Evolutionary conservation across 2,329 filamentous ascomycete species (phyloP).

Genomic region (Pseudopithomyces maydicus): DNA sequence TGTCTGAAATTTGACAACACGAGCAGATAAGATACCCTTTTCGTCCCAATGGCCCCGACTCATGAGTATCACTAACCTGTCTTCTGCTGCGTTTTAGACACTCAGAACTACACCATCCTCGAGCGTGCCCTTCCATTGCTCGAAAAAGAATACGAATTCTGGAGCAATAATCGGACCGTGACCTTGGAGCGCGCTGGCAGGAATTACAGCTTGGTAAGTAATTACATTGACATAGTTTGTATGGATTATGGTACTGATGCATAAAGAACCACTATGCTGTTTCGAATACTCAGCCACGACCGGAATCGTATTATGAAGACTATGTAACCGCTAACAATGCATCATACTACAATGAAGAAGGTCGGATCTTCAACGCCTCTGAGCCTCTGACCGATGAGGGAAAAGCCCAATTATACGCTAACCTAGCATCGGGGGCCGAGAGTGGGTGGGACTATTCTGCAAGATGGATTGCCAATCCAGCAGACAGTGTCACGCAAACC

Average conservation of each 20-base stretch:
- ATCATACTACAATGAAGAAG: constrained; percentile 65
- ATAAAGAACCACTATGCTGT: constrained; percentile 63
- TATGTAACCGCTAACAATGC: constrained; percentile 68
- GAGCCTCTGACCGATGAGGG: constrained; percentile 58
- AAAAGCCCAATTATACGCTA: constrained; percentile 61
- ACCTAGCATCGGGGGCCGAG: constrained; percentile 69
- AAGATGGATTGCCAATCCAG: constrained; percentile 63
- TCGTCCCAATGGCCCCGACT: too few relatives aligned
- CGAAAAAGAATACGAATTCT: constrained; percentile 68
- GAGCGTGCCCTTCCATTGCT: constrained; percentile 66
- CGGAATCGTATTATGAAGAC: constrained; percentile 71
- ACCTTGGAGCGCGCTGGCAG: constrained; percentile 53
- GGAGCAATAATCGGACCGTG: constrained; percentile 64
- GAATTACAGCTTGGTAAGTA: constrained; percentile 55
- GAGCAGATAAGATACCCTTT: too few relatives aligned
- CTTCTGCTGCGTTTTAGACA: constrained; percentile 44
- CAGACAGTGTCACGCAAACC: constrained; percentile 62
- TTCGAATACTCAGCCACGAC: constrained; percentile 67
- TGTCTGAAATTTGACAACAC: too few relatives aligned
- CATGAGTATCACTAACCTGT: too few relatives aligned
- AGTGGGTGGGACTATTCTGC: constrained; percentile 68
- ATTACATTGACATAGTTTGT: background rate
- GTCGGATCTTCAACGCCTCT: constrained; percentile 62
- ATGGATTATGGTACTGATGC: background rate
- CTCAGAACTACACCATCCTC: constrained; percentile 66